These are phyloP conservation scores for Bruguiera gymnorhiza DNA, from an alignment of 345 rosid species.

Conservation along the genomic window DNA sequence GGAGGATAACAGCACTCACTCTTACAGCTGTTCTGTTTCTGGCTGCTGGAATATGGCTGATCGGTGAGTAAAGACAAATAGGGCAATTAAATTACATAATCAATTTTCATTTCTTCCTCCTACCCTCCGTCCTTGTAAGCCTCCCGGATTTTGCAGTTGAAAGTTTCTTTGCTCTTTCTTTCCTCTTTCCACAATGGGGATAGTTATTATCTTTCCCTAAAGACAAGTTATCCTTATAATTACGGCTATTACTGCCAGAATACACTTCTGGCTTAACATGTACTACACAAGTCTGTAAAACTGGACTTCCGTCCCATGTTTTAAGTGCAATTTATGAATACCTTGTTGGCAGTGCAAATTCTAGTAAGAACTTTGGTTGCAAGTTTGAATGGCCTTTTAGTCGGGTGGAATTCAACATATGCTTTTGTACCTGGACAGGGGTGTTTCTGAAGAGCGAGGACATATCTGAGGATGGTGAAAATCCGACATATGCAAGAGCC, in stretches of 20 bases:
- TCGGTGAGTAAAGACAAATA: constrained; percentile 33
- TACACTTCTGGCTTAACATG: no score
- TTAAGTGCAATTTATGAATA: neutral
- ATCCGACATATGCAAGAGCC: constrained; percentile 13
- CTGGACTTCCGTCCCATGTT: no score
- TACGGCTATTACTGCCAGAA: no score
- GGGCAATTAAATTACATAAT: neutral
- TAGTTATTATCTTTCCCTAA: no score
- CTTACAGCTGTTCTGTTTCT: constrained; percentile 67
- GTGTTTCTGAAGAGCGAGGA: constrained; percentile 59
- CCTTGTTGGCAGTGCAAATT: neutral
- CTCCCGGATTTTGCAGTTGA: neutral
- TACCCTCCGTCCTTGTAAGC: neutral
- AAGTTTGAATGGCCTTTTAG: neutral
- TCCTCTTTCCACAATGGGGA: no score
- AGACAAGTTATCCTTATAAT: no score
- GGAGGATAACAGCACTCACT: constrained; percentile 85
- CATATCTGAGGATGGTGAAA: constrained; percentile 51
- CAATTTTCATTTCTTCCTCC: neutral
- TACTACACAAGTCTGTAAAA: no score
- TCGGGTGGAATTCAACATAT: neutral
- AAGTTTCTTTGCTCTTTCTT: no score
- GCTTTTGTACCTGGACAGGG: constrained; percentile 44
- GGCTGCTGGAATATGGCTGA: constrained; percentile 76
- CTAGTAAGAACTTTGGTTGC: neutral